Conservation (phyloP, 73 alveolate species). For the Tetrahymena thermophila region DNA sequence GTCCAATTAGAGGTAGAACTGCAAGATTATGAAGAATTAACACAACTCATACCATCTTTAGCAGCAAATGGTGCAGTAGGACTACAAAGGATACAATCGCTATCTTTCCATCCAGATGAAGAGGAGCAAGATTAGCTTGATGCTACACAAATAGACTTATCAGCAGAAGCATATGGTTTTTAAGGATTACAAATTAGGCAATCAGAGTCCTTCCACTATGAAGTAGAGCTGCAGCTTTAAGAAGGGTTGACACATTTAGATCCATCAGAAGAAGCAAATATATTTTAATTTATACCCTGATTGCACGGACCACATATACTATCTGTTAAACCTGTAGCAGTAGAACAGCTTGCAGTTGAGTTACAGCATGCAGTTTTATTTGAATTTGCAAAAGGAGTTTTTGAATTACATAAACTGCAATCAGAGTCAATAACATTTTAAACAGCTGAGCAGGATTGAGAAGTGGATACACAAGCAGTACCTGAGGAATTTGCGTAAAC, state of each 20-base stretch:
- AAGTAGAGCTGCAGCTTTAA: not conserved
- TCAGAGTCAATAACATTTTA: not conserved
- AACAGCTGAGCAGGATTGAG: not conserved
- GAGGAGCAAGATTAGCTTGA: not conserved
- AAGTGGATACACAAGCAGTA: not conserved
- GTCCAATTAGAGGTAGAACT: not conserved
- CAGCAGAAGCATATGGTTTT: not conserved
- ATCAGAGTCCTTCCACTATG: not conserved
- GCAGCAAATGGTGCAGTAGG: not conserved
- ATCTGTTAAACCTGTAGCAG: not conserved
- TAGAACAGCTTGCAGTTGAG: not conserved
- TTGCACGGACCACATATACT: not conserved
- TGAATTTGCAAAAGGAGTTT: not conserved
- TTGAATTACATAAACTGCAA: not conserved
- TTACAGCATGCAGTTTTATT: not conserved
- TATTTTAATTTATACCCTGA: not conserved
- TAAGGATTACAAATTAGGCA: not conserved
- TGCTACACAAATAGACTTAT: not conserved
- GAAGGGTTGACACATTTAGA: not conserved
- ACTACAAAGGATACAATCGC: not conserved
- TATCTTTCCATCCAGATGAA: not conserved
- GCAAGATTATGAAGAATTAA: not conserved
- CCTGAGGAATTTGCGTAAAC: not conserved
- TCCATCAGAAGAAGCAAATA: not conserved
- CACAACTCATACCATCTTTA: not conserved